phyloP scores from a whole-genome alignment of 75 land plant genomes.

The Selaginella tamariscina region DNA sequence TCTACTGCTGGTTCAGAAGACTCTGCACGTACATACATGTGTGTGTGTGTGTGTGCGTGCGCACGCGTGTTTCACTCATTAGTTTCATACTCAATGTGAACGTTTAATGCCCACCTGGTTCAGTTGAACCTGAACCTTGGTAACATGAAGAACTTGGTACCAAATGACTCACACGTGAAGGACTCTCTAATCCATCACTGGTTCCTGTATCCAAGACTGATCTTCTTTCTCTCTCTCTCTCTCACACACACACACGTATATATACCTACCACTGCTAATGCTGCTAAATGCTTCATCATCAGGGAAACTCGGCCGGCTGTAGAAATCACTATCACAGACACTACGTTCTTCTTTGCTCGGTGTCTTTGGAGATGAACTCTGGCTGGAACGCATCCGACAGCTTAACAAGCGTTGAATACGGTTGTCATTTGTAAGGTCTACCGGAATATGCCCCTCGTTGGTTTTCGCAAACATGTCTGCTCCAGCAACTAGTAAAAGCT shows the following conservation, averaged over 20 bases:
- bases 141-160: background rate
- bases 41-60: background rate
- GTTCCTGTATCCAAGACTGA: no score
- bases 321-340: background rate
- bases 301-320: background rate
- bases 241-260: no score
- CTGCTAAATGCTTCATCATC: background rate
- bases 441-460: constrained; percentile 21
- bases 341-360: background rate
- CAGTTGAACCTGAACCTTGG: no score
- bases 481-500: constrained; percentile 24
- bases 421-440: constrained; percentile 20
- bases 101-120: background rate
- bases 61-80: background rate
- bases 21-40: background rate
- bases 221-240: background rate
- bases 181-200: background rate
- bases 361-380: background rate
- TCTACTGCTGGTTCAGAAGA: constrained; percentile 14
- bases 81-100: background rate
- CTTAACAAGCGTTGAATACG: constrained; percentile 15
- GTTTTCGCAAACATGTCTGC: constrained; percentile 25
- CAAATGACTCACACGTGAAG: background rate
- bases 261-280: background rate
- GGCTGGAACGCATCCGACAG: constrained; percentile 13